Evolutionary conservation across 2,329 filamentous ascomycete genomes (phyloP).

Genomic region (Colletotrichum truncatum): DNA sequence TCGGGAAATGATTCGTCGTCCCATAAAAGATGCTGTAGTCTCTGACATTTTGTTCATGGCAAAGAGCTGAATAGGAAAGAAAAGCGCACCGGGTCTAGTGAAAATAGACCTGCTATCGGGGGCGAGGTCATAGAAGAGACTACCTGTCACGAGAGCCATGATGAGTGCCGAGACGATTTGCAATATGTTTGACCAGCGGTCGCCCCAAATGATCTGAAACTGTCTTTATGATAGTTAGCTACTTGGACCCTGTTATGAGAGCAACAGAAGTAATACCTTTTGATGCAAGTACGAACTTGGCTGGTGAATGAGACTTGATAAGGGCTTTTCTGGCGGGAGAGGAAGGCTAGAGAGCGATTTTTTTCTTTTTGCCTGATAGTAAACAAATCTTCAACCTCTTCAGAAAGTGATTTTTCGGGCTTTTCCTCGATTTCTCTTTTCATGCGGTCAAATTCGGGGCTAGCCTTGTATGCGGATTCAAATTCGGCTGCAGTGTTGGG

Average conservation of each 20-base stretch:
- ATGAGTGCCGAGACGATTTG: slow-evolving; percentile 57
- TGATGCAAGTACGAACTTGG: slow-evolving; percentile 51
- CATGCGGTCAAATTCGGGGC: slow-evolving; percentile 50
- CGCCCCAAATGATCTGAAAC: slow-evolving; percentile 61
- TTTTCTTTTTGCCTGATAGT: neutral
- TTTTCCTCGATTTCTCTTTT: slow-evolving; percentile 54
- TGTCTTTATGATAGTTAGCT: slow-evolving; percentile 47
- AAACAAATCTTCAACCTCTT: neutral
- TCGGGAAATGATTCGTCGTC: slow-evolving; percentile 57
- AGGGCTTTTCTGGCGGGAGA: neutral
- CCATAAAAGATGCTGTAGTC: slow-evolving; percentile 52
- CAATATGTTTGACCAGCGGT: slow-evolving; percentile 56
- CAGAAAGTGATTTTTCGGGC: neutral
- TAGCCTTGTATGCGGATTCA: slow-evolving; percentile 48
- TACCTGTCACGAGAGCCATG: slow-evolving; percentile 69
- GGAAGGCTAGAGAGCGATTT: neutral
- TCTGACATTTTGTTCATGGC: slow-evolving; percentile 66
- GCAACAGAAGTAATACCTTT: neutral
- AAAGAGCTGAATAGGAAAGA: slow-evolving; percentile 68
- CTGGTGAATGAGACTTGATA: slow-evolving; percentile 58
- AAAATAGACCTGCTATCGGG: slow-evolving; percentile 60
- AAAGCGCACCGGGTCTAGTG: slow-evolving; percentile 63
- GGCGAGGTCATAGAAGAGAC: slow-evolving; percentile 63
- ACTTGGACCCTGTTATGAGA: neutral
- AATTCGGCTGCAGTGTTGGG: slow-evolving; percentile 77